Evolutionary conservation across 352 stramenopile species (phyloP), one percentile per base, ranked within the genome.

Genomic region (Phytophthora hibernalis): DNA sequence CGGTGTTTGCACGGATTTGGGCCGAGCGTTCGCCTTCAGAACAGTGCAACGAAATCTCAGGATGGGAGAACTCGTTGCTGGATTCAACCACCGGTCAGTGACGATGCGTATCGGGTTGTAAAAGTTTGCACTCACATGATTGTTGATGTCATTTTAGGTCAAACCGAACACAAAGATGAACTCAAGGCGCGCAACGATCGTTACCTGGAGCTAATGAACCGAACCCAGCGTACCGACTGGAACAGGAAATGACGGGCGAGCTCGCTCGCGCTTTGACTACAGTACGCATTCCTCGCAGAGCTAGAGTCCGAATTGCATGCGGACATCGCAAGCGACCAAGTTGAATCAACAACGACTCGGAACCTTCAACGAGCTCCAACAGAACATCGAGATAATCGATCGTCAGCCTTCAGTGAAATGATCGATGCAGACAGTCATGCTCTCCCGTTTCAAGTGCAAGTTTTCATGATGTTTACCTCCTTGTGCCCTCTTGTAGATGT

Each of bases 1-100:
- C 72, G 77, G 45, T 93, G 85, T 54, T 64, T 93, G 15, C 58
- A 79, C 10, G 82, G 80, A 0, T 87, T 78, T 64, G 66, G 70
- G 35, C 40, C 56, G 15, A 65, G 24, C 47, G 49, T 70, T 59
- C 53, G 59, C 21, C 52, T 52, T 10, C 54, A 54, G 20, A 26
- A 65, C 4, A 43, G 31, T 11, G 7, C 40, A 35, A 12, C 18
- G 18, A 65, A 13, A 47, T 43, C 26, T 1, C 43, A 24, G 9
- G 42, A 11, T 26, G n/a, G 30, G 13, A 42, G 45, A 16, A 55
- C 3, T 33, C 63, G 12, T 28, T 43, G 26, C 31, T 44, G 8
- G 16, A 50, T 67, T 18, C 11, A 31, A 54, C 11, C 33, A 12
- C 31, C 49, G 48, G 70, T 73, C 67, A 59, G 61, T 68, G 30